Evolutionary conservation across 306 rosid genomes (phyloP), one percentile per base, ranked within the genome.

Genomic region (Canavalia gladiata): DNA sequence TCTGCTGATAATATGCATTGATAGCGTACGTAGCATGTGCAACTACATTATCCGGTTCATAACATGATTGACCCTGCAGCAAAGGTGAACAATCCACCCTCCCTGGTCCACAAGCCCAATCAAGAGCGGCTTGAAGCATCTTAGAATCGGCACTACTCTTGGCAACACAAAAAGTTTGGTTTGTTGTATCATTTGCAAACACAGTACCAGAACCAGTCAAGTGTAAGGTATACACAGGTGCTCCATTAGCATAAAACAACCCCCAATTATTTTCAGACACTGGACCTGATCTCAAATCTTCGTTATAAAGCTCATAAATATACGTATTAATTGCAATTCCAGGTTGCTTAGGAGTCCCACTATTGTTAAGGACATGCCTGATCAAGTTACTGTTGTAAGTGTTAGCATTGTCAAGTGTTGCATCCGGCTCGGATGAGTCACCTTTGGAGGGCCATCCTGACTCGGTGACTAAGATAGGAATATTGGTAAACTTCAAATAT

Each of bases 21-120:
- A 95, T 86, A 66, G 99, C 98, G 76, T 93, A 95, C 0, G 97
- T 83, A 55, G 97, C 84, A 55, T 95, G 99, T 0, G 96, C 58
- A 74, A 74, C 87, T 55, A 95, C 96, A 81, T 76, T 89, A 83
- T 95, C 70, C 0, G 99, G 98, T 72, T 95, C 90, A 87, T 88
- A 91, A 85, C 99, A 95, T 1, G 91, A 74, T 82, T 91, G 89
- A 55, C 96, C 98, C 79, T 93, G 96, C 74, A 91, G 76, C 91
- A 95, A 80, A 4, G 90, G 80, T 0, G 96, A 88, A 68, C 99
- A 95, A 74, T 95, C 93, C 65, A 95, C 99, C 91, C 89, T 95
- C 68, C 99, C 99, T 0, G 97, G 97, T 74, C 99, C 99, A 85
- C 99, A 95, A 47, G 99, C 99, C 99, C 99, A 95, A 85, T 95